Evolutionary conservation across 2,329 filamentous ascomycete genomes (phyloP), one percentile per base, ranked within the genome.

Genomic region (Botrytis pseudocinerea): DNA sequence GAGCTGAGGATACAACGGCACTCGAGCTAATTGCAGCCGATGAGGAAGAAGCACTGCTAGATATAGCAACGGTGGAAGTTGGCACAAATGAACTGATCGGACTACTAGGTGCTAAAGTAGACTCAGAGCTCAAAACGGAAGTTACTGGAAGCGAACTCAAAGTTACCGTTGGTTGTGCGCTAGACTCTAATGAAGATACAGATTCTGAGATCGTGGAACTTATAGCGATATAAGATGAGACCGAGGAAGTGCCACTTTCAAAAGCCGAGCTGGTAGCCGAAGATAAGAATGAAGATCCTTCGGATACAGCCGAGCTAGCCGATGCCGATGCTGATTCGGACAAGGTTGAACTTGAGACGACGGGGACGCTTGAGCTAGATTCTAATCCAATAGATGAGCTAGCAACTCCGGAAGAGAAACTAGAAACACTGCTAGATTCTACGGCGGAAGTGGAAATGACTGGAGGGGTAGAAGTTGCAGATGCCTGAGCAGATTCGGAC

Each of bases 11-110:
- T 10, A 40, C 20, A 4, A 22, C n/a, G 22, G 59, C 60, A 32
- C 59, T 71, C 12, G 42, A 64, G 35, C 35, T 71, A 35, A 71
- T 32, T 51, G 28, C 46, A 48, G 46, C 69, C 28, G 59, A 46
- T 20, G 57, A 71, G 25, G 59, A 51, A 16, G 32, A 20, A 20
- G 51, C 51, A n/a, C 54, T 46, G 32, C 35, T 60, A 40, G 46
- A 48, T 10, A 38, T 20, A 46, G 54, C 35, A 22, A 42, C 9
- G 14, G 69, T 64, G 18, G 44, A 71, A 18, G 59, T 64, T 38
- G 69, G 69, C 12, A n/a, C n/a, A 42, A 51, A 64, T 1, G 59
- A 64, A 25, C 18, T 42, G 7, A 71, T 28, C 16, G 59, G 54
- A 35, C 44, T 64, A 25, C 44, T 71, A 16, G 44, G 69, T 7